Percentiles rank a stretch among this genome's conserved stretches.
Conservation (phyloP, 768 basidiomycete species). For the Boletus vinaceobasis region DNA sequence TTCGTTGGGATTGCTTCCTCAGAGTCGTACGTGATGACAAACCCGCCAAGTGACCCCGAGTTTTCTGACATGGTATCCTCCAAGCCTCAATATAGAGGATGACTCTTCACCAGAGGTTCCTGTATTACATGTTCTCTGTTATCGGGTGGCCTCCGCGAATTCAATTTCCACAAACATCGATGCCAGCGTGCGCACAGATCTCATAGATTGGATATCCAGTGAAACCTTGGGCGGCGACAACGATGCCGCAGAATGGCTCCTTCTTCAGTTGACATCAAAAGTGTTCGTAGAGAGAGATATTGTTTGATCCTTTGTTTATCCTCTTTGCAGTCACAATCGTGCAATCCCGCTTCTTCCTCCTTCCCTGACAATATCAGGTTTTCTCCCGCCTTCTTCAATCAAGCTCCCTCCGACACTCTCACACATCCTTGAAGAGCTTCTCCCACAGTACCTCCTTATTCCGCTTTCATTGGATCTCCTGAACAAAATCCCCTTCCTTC, state of each 20-base stretch:
- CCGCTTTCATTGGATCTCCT: conserved; percentile 61
- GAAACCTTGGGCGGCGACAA: conserved; percentile 67
- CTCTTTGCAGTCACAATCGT: conserved; percentile 55
- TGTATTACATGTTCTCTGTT: conserved; percentile 68
- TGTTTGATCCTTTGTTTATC: neutral
- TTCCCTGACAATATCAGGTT: conserved; percentile 59
- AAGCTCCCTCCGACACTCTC: conserved; percentile 45
- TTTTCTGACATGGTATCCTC: conserved; percentile 20
- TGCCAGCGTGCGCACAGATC: conserved; percentile 41
- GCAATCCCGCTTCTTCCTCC: conserved; percentile 64
- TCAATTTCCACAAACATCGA: conserved; percentile 5
- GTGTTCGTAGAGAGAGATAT: conserved; percentile 47
- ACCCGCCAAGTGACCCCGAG: neutral
- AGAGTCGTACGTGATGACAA: conserved; percentile 53
- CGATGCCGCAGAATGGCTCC: conserved; percentile 71
- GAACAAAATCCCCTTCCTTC: conserved; percentile 56
- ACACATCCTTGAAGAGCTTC: conserved; percentile 51
- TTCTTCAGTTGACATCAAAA: conserved; percentile 56
- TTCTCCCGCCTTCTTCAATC: conserved; percentile 44
- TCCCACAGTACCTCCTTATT: conserved; percentile 54
- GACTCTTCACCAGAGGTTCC: conserved; percentile 43
- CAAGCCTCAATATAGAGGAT: conserved; percentile 39
- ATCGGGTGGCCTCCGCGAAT: conserved; percentile 3
- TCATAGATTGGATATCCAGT: conserved; percentile 71
- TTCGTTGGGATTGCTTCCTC: conserved; percentile 73